Percentiles rank a stretch among this genome's conserved stretches.
phyloP scores from a whole-genome alignment of 2,329 filamentous ascomycete species.

The Alternaria consortialis region DNA sequence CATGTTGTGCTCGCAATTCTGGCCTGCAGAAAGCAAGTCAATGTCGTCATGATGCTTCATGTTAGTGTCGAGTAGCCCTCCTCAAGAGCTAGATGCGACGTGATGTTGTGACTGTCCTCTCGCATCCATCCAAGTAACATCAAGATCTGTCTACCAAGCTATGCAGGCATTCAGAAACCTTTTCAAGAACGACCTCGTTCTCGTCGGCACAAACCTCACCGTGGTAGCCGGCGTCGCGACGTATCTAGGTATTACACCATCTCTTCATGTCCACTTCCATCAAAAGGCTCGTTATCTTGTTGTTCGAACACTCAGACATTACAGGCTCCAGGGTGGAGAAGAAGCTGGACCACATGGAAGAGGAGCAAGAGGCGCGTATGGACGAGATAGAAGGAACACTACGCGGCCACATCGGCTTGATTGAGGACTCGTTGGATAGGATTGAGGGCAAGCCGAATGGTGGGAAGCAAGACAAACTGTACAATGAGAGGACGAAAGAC shows the following conservation, averaged over 20 bases:
- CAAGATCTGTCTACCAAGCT: neutral
- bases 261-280: neutral
- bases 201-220: slow-evolving; percentile 16
- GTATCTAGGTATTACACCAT: slow-evolving; percentile 6
- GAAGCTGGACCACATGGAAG: slow-evolving; percentile 51
- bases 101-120: neutral
- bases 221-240: slow-evolving; percentile 18
- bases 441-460: slow-evolving; percentile 52
- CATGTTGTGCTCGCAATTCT: neutral
- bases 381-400: slow-evolving; percentile 59
- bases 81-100: neutral
- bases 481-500: slow-evolving; percentile 18
- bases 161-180: slow-evolving; percentile 19
- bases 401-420: slow-evolving; percentile 57
- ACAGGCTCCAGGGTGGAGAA: slow-evolving; percentile 19
- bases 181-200: slow-evolving; percentile 19
- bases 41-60: slow-evolving; percentile 6
- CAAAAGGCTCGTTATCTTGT: neutral
- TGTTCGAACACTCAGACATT: neutral
- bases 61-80: neutral
- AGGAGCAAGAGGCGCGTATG: slow-evolving; percentile 58
- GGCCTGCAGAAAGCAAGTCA: neutral
- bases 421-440: slow-evolving; percentile 57
- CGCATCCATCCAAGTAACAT: neutral
- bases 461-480: slow-evolving; percentile 50